Conservation (phyloP, 768 basidiomycete genomes). For the Neoboletus brunneissimus region DNA sequence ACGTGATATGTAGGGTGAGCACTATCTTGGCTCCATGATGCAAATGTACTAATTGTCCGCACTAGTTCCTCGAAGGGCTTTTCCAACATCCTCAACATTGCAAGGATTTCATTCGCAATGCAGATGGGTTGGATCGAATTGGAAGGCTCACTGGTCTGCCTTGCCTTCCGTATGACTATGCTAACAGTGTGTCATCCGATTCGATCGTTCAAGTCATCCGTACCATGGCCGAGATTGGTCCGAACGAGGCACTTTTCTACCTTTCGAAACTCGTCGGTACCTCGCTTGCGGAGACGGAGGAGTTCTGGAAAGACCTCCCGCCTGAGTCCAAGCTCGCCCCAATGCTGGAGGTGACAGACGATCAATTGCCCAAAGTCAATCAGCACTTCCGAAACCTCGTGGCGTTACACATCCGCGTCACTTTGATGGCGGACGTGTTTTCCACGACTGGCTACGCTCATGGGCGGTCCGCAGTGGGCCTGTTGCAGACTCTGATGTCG, state of each 20-base stretch:
- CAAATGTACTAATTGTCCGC: background rate
- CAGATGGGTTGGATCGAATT: constrained; percentile 71
- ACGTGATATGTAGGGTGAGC: constrained; percentile 72
- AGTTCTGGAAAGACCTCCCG: constrained; percentile 61
- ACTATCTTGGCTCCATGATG: background rate
- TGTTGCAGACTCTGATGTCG: constrained; percentile 73
- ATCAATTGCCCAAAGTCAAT: constrained; percentile 52
- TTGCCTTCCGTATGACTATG: constrained; percentile 87
- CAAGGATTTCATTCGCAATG: constrained; percentile 78
- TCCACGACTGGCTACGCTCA: constrained; percentile 80
- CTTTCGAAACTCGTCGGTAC: constrained; percentile 67
- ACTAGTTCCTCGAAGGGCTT: constrained; percentile 87
- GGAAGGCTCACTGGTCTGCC: constrained; percentile 78
- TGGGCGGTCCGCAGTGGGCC: constrained; percentile 67
- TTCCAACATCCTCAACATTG: constrained; percentile 91
- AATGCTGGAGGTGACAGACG: constrained; percentile 53
- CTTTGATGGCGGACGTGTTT: constrained; percentile 85
- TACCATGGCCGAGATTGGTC: constrained; percentile 84
- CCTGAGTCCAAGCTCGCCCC: constrained; percentile 62
- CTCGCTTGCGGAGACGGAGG: constrained; percentile 65
- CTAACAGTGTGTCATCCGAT: constrained; percentile 79
- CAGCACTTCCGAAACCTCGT: constrained; percentile 68
- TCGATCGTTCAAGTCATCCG: constrained; percentile 87
- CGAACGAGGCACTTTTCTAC: constrained; percentile 68
- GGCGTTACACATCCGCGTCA: constrained; percentile 73